Evolutionary conservation across 2,329 filamentous ascomycete genomes (phyloP), one percentile per base, ranked within the genome.

Genomic region (Fusarium illudens): DNA sequence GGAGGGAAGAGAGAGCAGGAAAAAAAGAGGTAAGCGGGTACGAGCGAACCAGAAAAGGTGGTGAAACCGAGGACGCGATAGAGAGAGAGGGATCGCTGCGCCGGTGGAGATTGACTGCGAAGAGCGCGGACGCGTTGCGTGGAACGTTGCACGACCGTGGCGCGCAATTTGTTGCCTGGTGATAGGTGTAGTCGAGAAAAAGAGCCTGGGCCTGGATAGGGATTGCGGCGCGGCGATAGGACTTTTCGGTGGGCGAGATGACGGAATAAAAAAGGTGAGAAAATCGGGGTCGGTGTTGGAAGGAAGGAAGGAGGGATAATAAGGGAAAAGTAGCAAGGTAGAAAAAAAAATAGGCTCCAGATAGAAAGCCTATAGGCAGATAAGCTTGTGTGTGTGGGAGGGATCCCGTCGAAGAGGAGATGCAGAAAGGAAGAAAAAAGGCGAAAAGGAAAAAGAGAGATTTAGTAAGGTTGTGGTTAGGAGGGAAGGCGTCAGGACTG

Each of bases 61-160:
- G 36, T 34, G 60, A 51, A 17, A 36, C 33, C 39, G 20, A 27
- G 30, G 33, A 39, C 30, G 39, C 25, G 50, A 48, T 20, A 37
- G 57, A 33, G 36, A 32, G 11, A 32, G 13, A 22, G n/a, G n/a
- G 34, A 48, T 54, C 32, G 30, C 49, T 48, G 19, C 39, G 39
- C n/a, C 25, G 19, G 53, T 27, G 22, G 36, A 30, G 27, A 60
- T 13, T 48, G 32, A 60, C 34, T 49, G 34, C 30, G 25, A 32
- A 36, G 59, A 56, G 39, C 52, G 51, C 36, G 46, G 19, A 46
- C 54, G 48, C 54, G 54, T 57, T 60, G 36, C 48, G 60, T 58
- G 64, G 49, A 60, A 64, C 55, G 65, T 67, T 63, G 68, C 65
- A 67, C 65, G 48, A 42, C 37, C 34, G 65, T 65, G 53, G 46